Evolutionary conservation across 352 stramenopile genomes (phyloP), one percentile per base, ranked within the genome.

Genomic region (Globisporangium spinosum): DNA sequence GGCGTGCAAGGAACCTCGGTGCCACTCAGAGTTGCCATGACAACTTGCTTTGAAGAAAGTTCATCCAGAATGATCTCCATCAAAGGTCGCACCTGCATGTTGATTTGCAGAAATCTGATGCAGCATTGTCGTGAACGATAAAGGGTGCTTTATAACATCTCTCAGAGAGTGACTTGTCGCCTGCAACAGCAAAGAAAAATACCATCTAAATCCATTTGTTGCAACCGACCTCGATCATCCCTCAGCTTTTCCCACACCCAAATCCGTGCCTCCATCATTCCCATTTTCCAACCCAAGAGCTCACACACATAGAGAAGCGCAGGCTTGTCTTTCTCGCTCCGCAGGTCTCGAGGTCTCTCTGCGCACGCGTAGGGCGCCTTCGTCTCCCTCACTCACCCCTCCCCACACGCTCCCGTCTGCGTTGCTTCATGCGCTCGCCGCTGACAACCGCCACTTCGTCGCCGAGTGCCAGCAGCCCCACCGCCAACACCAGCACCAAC

Each of bases 401-500:
- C 23, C 9, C 5, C 53, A 49, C 40, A 49, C 40, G 15, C 54
- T 13, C 3, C 23, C 13, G 59, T 38, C 2, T 35, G 38, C 56
- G 56, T 34, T 53, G 55, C 64, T 69, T 61, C 64, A 69, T 69
- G 64, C 45, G 58, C 64, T 69, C 64, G 6, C 47, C 64, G 55
- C 32, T 58, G 22, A 23, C 47, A 6, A 6, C 38, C 63, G 27
- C 40, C 27, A 60, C 22, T 34, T 61, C 65, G 45, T 53, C 58
- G 45, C 32, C 58, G 29, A 25, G 47, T 15, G 7, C 57, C 25
- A 23, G 35, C 27, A n/a, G 27, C 25, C 20, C 13, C 12, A 45
- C 53, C 23, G 12, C n/a, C 58, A 54, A 27, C 15, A 75, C 74
- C 70, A 63, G 55, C 69, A 71, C 34, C 62, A 53, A 25, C 57